phyloP scores from a whole-genome alignment of 306 rosid species.

The Carpinus viminea region DNA sequence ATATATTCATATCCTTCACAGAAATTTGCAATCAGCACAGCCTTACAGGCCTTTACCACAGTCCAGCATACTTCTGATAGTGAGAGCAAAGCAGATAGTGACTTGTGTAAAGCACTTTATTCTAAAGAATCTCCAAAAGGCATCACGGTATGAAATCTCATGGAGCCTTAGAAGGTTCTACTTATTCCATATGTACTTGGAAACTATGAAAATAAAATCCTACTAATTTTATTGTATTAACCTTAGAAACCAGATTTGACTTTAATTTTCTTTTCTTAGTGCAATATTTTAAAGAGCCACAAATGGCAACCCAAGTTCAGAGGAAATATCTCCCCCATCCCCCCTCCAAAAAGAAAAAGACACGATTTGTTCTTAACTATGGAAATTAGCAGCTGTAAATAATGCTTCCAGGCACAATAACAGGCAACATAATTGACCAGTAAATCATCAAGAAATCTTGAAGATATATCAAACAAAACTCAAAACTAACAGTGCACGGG shows the following conservation, averaged over 20 bases:
- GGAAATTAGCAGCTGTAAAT: not conserved
- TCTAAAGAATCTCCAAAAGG: not conserved
- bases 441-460: not conserved
- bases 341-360: not conserved
- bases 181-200: too few relatives aligned
- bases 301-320: too few relatives aligned
- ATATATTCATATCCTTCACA: not conserved
- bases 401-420: not conserved
- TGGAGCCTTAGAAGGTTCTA: not conserved
- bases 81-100: not conserved
- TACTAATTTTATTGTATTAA: too few relatives aligned
- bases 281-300: too few relatives aligned
- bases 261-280: too few relatives aligned
- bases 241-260: too few relatives aligned
- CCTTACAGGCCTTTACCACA: not conserved
- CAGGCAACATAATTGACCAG: not conserved
- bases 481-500: not conserved
- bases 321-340: too few relatives aligned
- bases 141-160: not conserved
- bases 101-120: not conserved
- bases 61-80: not conserved
- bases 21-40: not conserved
- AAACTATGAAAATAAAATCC: too few relatives aligned
- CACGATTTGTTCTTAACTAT: not conserved
- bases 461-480: not conserved